Evolutionary conservation across 306 rosid species (phyloP).

Genomic region (Argentina anserina): DNA sequence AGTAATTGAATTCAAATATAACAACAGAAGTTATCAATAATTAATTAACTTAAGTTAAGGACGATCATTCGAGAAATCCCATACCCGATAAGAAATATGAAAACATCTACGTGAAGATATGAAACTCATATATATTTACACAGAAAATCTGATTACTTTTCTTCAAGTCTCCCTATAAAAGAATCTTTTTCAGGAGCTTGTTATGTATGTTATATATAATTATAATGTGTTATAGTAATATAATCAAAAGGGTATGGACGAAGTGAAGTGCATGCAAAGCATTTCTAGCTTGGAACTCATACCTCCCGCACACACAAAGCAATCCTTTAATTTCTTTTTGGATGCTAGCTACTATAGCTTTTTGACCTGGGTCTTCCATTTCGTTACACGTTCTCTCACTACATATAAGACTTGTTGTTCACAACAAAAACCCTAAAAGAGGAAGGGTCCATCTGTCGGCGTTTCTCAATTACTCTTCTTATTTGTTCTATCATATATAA

Average conservation of each 20-base stretch:
- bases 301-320: constrained; percentile 28
- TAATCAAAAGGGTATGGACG: not conserved
- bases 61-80: not conserved
- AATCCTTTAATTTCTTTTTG: constrained; percentile 34
- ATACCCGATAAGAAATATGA: not conserved
- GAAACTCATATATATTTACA: not conserved
- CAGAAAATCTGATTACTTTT: not conserved
- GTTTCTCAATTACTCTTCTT: constrained; percentile 11
- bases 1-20: not conserved
- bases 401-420: constrained; percentile 33
- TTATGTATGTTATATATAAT: not conserved
- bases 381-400: constrained; percentile 15
- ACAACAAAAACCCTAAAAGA: constrained; percentile 45
- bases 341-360: constrained; percentile 18
- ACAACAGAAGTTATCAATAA: not conserved
- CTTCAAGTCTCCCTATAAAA: not conserved
- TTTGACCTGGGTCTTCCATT: constrained; percentile 52
- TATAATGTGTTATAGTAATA: not conserved
- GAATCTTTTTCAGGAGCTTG: constrained; percentile 11
- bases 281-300: constrained; percentile 26
- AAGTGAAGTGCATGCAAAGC: constrained; percentile 20
- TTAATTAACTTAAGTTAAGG: too few relatives aligned
- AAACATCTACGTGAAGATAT: not conserved
- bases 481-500: too few relatives aligned
- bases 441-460: constrained; percentile 36